phyloP scores from a whole-genome alignment of 106 monocot genomes.

The Allium cepa region DNA sequence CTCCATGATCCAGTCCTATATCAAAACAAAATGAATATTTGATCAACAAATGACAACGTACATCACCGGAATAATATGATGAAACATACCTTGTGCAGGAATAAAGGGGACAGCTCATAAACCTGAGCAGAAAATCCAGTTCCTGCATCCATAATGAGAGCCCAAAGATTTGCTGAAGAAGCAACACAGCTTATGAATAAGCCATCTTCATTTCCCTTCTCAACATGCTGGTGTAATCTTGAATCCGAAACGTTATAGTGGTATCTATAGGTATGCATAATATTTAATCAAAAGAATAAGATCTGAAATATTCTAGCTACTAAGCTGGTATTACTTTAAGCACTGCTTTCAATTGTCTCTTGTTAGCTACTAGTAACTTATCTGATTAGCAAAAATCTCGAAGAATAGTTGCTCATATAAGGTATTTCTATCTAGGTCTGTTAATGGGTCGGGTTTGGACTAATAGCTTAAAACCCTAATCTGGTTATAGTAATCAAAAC shows the following conservation, averaged over 20 bases:
- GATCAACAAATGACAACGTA: not conserved
- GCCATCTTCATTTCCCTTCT: conserved; percentile 96
- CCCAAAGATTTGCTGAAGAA: conserved; percentile 85
- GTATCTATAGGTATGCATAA: conserved; percentile 31
- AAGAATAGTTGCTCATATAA: no score
- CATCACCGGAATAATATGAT: not conserved
- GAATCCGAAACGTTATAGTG: conserved; percentile 94
- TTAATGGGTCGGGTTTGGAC: no score
- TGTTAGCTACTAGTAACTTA: no score
- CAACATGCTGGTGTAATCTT: conserved; percentile 80
- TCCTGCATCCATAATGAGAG: conserved; percentile 98
- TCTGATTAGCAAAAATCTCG: no score
- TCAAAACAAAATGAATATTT: not conserved
- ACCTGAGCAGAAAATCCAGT: conserved; percentile 86
- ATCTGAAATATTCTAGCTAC: no score
- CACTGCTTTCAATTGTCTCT: no score
- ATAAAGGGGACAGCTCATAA: conserved; percentile 81
- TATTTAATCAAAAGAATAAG: no score
- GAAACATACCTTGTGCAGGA: conserved; percentile 74
- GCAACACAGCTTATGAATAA: conserved; percentile 87
- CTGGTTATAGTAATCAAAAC: no score
- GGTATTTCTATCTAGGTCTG: no score
- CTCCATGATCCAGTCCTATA: conserved; percentile 97
- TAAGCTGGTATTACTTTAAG: no score
- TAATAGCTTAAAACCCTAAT: no score